Conservation (phyloP, 306 rosid genomes). For the Mimosa bimucronata region DNA sequence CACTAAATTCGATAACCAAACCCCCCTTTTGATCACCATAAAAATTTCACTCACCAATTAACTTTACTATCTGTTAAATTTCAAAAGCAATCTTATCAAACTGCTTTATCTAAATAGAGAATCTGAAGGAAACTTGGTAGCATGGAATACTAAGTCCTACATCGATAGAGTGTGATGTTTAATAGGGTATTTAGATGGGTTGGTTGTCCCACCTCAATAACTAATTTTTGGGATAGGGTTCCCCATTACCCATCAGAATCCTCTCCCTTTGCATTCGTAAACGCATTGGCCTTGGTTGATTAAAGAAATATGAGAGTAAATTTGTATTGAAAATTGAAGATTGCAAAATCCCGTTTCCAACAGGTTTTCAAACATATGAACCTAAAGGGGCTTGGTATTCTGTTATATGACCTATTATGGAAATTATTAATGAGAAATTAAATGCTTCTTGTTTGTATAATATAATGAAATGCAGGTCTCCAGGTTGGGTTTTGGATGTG, state of each 20-base stretch:
- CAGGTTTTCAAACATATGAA: not conserved
- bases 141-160: no score
- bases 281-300: not conserved
- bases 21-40: not conserved
- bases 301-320: not conserved
- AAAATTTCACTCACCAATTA: no score
- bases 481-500: conserved; percentile 87
- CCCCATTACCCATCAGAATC: no score
- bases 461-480: conserved; percentile 61
- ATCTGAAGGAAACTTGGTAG: no score
- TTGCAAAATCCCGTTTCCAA: not conserved
- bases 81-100: not conserved
- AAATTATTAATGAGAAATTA: not conserved
- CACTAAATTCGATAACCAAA: no score
- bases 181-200: no score
- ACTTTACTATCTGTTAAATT: not conserved
- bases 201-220: no score
- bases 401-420: not conserved
- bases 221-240: no score
- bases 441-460: not conserved
- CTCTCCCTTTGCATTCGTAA: not conserved
- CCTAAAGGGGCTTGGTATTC: not conserved
- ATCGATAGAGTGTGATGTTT: no score
- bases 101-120: not conserved
- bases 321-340: not conserved